phyloP scores from a whole-genome alignment of 208 protist species.

The Wallacemonas rigidus region DNA sequence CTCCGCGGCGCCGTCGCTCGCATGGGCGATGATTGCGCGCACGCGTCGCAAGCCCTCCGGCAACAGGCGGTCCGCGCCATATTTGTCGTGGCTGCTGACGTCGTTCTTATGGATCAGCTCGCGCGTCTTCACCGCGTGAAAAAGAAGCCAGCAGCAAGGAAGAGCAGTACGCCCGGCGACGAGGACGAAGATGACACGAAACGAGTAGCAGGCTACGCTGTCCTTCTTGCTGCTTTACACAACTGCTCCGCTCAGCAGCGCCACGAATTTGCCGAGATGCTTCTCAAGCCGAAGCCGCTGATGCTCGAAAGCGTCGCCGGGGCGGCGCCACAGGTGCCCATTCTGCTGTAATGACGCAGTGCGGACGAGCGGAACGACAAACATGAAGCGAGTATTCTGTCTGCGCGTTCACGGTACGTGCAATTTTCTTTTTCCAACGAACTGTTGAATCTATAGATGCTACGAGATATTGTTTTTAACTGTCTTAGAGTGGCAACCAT shows the following conservation, averaged over 20 bases:
- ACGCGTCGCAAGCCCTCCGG: constrained; percentile 46
- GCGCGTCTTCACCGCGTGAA: constrained; percentile 31
- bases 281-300: constrained; percentile 35
- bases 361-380: neutral
- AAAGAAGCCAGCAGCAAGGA: constrained; percentile 35
- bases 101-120: constrained; percentile 68
- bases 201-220: constrained; percentile 41
- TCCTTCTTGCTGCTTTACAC: constrained; percentile 49
- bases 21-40: constrained; percentile 26
- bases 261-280: constrained; percentile 34
- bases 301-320: constrained; percentile 18
- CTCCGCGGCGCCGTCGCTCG: constrained; percentile 54
- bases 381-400: too few species aligned
- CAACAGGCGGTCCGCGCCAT: constrained; percentile 59
- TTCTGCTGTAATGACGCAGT: constrained; percentile 17
- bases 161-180: neutral
- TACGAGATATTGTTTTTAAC: too few species aligned
- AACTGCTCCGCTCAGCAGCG: constrained; percentile 45
- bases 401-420: too few species aligned
- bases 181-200: constrained; percentile 10
- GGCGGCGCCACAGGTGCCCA: constrained; percentile 39
- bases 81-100: constrained; percentile 47
- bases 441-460: too few species aligned
- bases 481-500: too few species aligned
- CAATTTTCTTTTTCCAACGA: too few species aligned